These are phyloP conservation scores for Cryptosporidium ubiquitum DNA, from an alignment of 169 alveolate species.

Conservation along the genomic window DNA sequence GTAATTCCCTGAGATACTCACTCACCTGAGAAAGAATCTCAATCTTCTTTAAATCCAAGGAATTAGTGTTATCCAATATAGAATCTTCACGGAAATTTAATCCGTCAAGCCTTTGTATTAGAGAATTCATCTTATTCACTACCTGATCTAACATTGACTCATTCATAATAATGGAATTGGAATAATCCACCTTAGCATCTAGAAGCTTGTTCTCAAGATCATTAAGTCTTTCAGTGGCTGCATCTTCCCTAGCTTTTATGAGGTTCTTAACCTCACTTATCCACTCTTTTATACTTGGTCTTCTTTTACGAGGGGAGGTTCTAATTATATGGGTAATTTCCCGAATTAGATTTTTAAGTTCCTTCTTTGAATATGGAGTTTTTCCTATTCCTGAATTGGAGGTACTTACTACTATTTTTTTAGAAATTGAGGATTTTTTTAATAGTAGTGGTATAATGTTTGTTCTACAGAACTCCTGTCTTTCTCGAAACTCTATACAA, in stretches of 20 bases:
- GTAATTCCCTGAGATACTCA: neutral
- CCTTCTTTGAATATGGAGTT: neutral
- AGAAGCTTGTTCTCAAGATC: slow-evolving; percentile 4
- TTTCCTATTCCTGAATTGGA: neutral
- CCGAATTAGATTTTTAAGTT: neutral
- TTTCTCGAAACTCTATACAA: slow-evolving; percentile 59
- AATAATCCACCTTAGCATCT: slow-evolving; percentile 25
- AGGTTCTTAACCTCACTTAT: slow-evolving; percentile 1
- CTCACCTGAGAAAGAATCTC: neutral
- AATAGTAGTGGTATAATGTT: slow-evolving; percentile 21
- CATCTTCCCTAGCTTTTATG: neutral
- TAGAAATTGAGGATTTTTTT: neutral
- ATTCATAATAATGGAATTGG: neutral
- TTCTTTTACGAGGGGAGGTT: neutral
- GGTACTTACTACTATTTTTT: neutral
- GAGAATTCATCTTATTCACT: neutral
- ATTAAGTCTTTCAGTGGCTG: neutral
- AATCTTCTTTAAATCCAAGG: neutral
- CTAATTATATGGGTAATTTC: neutral
- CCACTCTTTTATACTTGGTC: slow-evolving; percentile 30
- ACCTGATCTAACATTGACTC: slow-evolving; percentile 7
- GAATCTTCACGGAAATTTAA: slow-evolving; percentile 28
- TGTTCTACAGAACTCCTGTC: slow-evolving; percentile 46
- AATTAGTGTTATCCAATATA: slow-evolving; percentile 13
- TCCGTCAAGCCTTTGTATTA: neutral